Evolutionary conservation across 306 rosid genomes (phyloP), one percentile per base, ranked within the genome.

Genomic region (Morella rubra): DNA sequence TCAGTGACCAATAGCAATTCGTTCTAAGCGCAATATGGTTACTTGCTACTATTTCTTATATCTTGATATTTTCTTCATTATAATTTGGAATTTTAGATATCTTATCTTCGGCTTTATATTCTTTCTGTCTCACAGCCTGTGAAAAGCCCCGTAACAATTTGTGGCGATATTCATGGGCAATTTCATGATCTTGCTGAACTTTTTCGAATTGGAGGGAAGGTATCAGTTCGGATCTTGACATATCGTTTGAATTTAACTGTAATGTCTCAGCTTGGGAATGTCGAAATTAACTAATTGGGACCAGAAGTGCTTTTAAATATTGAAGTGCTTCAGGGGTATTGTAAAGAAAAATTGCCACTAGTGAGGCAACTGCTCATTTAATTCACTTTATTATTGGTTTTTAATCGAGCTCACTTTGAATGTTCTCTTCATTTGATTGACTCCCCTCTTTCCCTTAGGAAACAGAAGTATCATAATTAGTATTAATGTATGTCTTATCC

Each of bases 141-240:
- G 86, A 90, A 89, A 87, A 95, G 99, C 89, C 99, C 99, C 0
- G 99, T 95, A 83, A 95, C 99, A 76, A 92, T 95, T 72, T 95
- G 99, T 82, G 99, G 99, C 1, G 99, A 95, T 88, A 95, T 95
- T 81, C 99, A 95, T 79, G 99, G 99, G 79, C 99, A 95, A 82
- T 95, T 95, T 87, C 99, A 95, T 45, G 99, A 95, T 84, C 97
- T 95, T 82, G 99, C 99, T 71, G 99, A 95, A 77, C 93, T 95
- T 81, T 95, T 95, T 80, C 97, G 89, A 82, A 95, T 95, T 77
- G 99, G 99, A 82, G 99, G 99, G 87, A 92, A 92, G 99, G 99
- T 95, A 92, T 86, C 76, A 64, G 71, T 83, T 88, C 77, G 58
- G 70, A 69, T 77, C 82, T 32, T 79, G 77, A 60, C 71, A 70